These are phyloP conservation scores for Ceratocystis papillata DNA, from an alignment of 2,329 filamentous ascomycete genomes.

Conservation along the genomic window DNA sequence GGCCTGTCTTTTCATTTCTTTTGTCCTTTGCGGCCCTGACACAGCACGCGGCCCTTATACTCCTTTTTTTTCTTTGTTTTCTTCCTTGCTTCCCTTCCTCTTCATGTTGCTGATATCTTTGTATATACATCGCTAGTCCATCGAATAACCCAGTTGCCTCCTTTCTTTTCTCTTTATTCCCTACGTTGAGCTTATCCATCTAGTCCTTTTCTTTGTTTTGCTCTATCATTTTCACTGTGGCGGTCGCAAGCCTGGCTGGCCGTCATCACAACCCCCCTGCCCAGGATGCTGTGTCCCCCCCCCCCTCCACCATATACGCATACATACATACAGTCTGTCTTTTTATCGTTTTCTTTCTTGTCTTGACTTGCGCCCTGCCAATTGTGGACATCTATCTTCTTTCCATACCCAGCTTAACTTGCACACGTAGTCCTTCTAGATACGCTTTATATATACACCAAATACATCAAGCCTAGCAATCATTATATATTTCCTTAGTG, in stretches of 20 bases:
- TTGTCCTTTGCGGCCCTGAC: neutral
- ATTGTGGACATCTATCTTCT: too few relatives aligned
- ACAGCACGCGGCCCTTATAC: too few relatives aligned
- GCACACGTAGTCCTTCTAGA: too few relatives aligned
- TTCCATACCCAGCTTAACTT: too few relatives aligned
- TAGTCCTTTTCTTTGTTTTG: neutral
- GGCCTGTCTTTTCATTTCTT: neutral
- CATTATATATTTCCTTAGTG: too few relatives aligned
- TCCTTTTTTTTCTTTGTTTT: neutral
- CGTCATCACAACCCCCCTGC: neutral
- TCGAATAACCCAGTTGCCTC: neutral
- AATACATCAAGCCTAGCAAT: too few relatives aligned
- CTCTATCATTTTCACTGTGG: neutral
- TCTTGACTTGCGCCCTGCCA: neutral
- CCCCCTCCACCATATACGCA: neutral
- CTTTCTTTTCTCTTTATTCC: conserved; percentile 6
- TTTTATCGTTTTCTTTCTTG: neutral
- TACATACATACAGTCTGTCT: conserved; percentile 3
- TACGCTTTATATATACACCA: too few relatives aligned
- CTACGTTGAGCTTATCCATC: neutral
- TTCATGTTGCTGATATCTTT: neutral
- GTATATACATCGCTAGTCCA: neutral
- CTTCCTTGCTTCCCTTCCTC: neutral
- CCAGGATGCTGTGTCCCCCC: too few relatives aligned
- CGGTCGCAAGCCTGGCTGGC: neutral